phyloP scores from a whole-genome alignment of 805 yeast species.

The Kluyveromyces aestuarii region DNA sequence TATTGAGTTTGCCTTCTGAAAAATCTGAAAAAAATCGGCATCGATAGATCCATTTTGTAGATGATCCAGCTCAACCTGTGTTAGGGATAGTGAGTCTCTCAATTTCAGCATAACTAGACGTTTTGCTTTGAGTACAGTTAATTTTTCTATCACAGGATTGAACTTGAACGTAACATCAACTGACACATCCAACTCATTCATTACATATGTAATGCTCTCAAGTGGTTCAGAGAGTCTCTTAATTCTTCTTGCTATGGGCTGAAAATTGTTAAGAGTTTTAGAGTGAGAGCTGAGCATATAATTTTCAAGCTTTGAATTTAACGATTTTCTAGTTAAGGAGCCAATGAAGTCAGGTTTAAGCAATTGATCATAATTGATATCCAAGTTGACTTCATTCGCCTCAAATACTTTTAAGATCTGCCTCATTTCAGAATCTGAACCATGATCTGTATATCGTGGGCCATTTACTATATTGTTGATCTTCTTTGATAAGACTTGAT shows the following conservation, averaged over 20 bases:
- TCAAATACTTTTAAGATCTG: constrained; percentile 29
- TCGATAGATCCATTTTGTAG: constrained; percentile 35
- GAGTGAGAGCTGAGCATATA: constrained; percentile 51
- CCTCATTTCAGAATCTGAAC: constrained; percentile 25
- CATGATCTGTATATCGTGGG: constrained; percentile 19
- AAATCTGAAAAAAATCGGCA: constrained; percentile 48
- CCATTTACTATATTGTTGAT: constrained; percentile 29
- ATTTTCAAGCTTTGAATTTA: constrained; percentile 51
- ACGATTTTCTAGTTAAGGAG: constrained; percentile 47
- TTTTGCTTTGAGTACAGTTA: constrained; percentile 30
- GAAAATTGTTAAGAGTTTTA: constrained; percentile 37
- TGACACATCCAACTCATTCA: neutral
- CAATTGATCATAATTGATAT: constrained; percentile 31
- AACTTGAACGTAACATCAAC: constrained; percentile 6
- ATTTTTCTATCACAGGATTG: constrained; percentile 10
- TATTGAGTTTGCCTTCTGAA: constrained; percentile 54
- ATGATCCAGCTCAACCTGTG: constrained; percentile 60
- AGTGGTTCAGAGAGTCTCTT: constrained; percentile 24
- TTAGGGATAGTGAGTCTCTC: constrained; percentile 55
- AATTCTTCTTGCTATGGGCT: constrained; percentile 36
- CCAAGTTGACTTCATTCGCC: constrained; percentile 19
- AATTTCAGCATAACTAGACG: constrained; percentile 44
- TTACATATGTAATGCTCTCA: constrained; percentile 9
- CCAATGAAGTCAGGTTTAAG: constrained; percentile 43
- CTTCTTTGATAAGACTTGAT: constrained; percentile 25